Evolutionary conservation across 2,329 filamentous ascomycete species (phyloP).

Genomic region (Helotiales sp.): DNA sequence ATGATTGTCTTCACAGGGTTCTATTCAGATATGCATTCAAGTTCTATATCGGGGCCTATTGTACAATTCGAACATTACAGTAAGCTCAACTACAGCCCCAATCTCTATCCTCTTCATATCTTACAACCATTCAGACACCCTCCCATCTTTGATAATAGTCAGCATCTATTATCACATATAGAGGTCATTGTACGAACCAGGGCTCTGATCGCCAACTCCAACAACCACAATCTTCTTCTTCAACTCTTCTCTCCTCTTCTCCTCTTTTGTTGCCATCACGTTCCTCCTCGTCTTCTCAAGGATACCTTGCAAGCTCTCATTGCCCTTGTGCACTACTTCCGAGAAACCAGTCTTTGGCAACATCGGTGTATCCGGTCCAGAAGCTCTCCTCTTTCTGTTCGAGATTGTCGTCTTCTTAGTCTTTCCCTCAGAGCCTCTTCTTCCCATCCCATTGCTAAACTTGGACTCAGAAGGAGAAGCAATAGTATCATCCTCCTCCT

Average conservation of each 20-base stretch:
- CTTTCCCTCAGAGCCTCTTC: neutral
- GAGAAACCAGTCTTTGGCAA: conserved; percentile 17
- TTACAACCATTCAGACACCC: conserved; percentile 24
- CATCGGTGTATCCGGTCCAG: conserved; percentile 24
- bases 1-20: neutral
- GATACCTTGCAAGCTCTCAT: conserved; percentile 19
- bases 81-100: neutral
- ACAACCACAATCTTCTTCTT: conserved; percentile 30
- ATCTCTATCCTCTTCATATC: too few relatives aligned
- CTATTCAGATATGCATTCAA: neutral
- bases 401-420: conserved; percentile 8
- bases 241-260: conserved; percentile 26
- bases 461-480: neutral
- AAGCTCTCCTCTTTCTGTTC: conserved; percentile 14
- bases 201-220: conserved; percentile 27
- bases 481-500: neutral
- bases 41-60: neutral
- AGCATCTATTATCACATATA: neutral
- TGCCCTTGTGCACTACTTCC: conserved; percentile 16
- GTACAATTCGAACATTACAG: neutral
- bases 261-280: conserved; percentile 14
- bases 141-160: conserved; percentile 17
- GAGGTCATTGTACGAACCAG: conserved; percentile 18
- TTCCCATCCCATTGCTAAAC: conserved; percentile 6
- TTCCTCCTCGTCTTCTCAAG: conserved; percentile 22